Percentiles rank a stretch among this genome's conserved stretches.
These are phyloP conservation scores for Aleurites moluccanus DNA, from an alignment of 441 rosid species.

Conservation along the genomic window DNA sequence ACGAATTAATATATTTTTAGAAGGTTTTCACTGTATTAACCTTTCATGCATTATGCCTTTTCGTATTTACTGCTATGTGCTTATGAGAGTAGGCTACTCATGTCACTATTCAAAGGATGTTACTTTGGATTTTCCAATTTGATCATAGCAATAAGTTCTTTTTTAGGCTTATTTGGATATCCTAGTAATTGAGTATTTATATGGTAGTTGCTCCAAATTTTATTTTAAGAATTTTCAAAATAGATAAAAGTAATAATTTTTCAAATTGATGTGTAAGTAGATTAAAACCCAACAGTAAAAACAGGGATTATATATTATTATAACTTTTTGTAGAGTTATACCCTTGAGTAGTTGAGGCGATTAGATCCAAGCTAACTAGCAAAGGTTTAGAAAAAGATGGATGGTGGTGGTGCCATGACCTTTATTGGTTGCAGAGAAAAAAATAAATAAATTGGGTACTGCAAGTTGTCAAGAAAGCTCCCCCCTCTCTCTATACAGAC, in stretches of 20 bases:
- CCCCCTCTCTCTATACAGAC: slow-evolving; percentile 31
- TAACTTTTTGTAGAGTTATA: background rate
- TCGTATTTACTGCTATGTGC: slow-evolving; percentile 20
- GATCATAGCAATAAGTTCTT: background rate
- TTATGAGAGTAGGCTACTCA: background rate
- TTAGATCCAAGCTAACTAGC: slow-evolving; percentile 17
- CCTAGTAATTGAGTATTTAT: too few relatives aligned
- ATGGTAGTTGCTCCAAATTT: too few relatives aligned
- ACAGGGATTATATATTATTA: background rate
- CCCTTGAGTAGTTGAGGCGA: background rate
- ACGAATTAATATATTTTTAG: too few relatives aligned
- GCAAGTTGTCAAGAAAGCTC: slow-evolving; percentile 63
- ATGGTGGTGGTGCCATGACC: slow-evolving; percentile 31
- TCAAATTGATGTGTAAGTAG: background rate
- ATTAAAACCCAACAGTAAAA: background rate
- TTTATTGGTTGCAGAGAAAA: slow-evolving; percentile 57
- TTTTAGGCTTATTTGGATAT: too few relatives aligned
- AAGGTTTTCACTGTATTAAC: too few relatives aligned
- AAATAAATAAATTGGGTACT: slow-evolving; percentile 37
- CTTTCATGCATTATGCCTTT: slow-evolving; percentile 26
- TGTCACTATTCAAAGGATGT: background rate
- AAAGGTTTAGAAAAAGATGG: slow-evolving; percentile 13
- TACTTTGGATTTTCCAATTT: background rate
- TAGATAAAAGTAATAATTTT: background rate
- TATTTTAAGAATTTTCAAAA: too few relatives aligned